phyloP scores from a whole-genome alignment of 495 filamentous ascomycete genomes.

The Cladorrhinum samala region DNA sequence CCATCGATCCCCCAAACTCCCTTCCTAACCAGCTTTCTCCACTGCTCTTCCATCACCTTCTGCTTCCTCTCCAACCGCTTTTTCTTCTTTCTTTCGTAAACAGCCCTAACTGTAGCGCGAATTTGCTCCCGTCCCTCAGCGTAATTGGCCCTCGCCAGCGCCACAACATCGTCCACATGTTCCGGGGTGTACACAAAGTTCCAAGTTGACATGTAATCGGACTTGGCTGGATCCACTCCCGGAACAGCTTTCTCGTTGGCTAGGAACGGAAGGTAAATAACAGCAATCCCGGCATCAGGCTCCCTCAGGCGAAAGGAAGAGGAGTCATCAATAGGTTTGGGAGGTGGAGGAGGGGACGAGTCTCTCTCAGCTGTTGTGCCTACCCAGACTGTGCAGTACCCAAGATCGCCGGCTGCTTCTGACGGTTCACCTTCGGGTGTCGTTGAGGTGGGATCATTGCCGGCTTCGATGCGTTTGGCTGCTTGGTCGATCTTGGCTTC shows the following conservation, averaged over 20 bases:
- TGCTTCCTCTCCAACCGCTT: constrained; percentile 55
- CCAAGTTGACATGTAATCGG: constrained; percentile 90
- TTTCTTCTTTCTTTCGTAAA: constrained; percentile 86
- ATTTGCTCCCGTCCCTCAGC: constrained; percentile 70
- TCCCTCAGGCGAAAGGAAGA: constrained; percentile 68
- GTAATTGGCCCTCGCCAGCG: constrained; percentile 81
- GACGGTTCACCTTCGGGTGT: constrained; percentile 28
- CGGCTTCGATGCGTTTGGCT: constrained; percentile 19
- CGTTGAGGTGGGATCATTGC: neutral
- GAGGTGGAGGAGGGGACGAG: constrained; percentile 50
- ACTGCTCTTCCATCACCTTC: constrained; percentile 41
- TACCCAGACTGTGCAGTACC: constrained; percentile 94
- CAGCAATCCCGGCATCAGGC: constrained; percentile 76
- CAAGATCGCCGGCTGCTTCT: constrained; percentile 53
- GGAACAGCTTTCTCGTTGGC: constrained; percentile 65
- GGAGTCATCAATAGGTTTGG: constrained; percentile 43
- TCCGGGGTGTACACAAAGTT: constrained; percentile 91
- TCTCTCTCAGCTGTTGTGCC: constrained; percentile 69
- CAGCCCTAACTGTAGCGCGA: constrained; percentile 71
- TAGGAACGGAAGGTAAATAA: constrained; percentile 87
- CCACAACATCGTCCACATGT: constrained; percentile 74
- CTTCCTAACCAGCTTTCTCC: constrained; percentile 36
- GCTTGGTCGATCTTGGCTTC: constrained; percentile 52
- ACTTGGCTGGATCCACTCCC: constrained; percentile 70
- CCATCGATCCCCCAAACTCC: constrained; percentile 23